A percentile compares a stretch with the other conserved stretches of the same genome.
Conservation (phyloP, 306 rosid genomes). For the Begonia fuchsioides region DNA sequence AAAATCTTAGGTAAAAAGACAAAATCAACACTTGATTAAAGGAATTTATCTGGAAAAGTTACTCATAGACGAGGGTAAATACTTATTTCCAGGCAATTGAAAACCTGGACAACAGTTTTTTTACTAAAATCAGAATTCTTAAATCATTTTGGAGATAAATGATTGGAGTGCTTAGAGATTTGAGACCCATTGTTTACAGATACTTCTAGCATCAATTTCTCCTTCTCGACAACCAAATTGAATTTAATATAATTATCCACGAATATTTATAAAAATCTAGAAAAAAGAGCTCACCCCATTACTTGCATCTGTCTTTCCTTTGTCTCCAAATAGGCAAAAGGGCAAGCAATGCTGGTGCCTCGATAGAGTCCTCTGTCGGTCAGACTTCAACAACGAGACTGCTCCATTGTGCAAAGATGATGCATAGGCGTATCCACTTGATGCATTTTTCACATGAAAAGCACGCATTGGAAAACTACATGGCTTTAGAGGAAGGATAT, state of each 20-base stretch:
- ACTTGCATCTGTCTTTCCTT: constrained; percentile 28
- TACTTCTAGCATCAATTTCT: not conserved
- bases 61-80: no score
- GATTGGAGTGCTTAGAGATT: not conserved
- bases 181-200: not conserved
- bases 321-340: constrained; percentile 38
- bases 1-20: no score
- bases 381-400: constrained; percentile 17
- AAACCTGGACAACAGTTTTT: no score
- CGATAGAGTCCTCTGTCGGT: not conserved
- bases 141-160: not conserved
- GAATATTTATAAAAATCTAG: not conserved
- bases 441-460: not conserved
- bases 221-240: not conserved
- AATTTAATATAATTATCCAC: not conserved
- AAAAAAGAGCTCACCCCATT: constrained; percentile 24
- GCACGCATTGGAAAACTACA: constrained; percentile 8
- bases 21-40: no score
- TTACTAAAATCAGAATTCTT: not conserved
- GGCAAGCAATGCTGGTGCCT: constrained; percentile 13
- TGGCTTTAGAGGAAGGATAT: constrained; percentile 11
- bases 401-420: constrained; percentile 15
- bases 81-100: no score
- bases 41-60: no score
- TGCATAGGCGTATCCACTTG: constrained; percentile 2